Conservation (phyloP, 2,329 filamentous ascomycete genomes). For the Canariomyces notabilis region DNA sequence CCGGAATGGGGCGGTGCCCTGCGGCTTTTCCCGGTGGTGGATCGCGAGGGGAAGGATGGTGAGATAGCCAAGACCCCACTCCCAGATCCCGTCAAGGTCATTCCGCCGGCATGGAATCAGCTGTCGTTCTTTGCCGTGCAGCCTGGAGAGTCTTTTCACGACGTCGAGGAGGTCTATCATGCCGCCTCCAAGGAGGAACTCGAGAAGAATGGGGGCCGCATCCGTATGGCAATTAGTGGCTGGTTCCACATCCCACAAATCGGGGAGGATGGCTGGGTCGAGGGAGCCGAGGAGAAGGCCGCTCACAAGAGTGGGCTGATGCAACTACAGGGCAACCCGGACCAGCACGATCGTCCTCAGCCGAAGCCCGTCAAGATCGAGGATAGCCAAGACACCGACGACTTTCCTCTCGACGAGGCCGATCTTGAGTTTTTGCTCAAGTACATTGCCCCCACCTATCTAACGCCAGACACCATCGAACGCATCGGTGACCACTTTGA, state of each 20-base stretch:
- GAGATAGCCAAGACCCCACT: conserved; percentile 73
- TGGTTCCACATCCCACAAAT: conserved; percentile 98
- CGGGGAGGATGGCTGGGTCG: conserved; percentile 86
- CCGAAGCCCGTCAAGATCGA: conserved; percentile 48
- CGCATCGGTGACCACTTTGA: conserved; percentile 75
- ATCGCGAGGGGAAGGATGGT: conserved; percentile 61
- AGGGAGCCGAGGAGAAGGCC: conserved; percentile 82
- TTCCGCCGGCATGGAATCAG: conserved; percentile 95
- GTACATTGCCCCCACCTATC: conserved; percentile 84
- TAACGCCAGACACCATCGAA: conserved; percentile 86
- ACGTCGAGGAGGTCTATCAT: conserved; percentile 96
- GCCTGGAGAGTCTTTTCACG: conserved; percentile 97
- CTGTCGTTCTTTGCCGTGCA: conserved; percentile 97
- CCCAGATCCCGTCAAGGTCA: conserved; percentile 72
- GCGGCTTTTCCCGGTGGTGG: conserved; percentile 72
- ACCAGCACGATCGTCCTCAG: conserved; percentile 80
- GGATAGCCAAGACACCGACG: conserved; percentile 47
- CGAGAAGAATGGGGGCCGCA: conserved; percentile 64
- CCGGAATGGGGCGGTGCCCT: conserved; percentile 88
- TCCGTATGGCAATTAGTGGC: conserved; percentile 96
- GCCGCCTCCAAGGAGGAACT: conserved; percentile 54
- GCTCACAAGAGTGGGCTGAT: conserved; percentile 86
- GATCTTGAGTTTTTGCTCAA: conserved; percentile 88
- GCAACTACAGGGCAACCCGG: conserved; percentile 86
- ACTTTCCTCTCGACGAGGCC: conserved; percentile 58